A percentile compares a stretch with the other conserved stretches of the same genome.
These are phyloP conservation scores for Panicum miliaceum DNA, from an alignment of 176 grass and related monocot genomes.

Conservation along the genomic window DNA sequence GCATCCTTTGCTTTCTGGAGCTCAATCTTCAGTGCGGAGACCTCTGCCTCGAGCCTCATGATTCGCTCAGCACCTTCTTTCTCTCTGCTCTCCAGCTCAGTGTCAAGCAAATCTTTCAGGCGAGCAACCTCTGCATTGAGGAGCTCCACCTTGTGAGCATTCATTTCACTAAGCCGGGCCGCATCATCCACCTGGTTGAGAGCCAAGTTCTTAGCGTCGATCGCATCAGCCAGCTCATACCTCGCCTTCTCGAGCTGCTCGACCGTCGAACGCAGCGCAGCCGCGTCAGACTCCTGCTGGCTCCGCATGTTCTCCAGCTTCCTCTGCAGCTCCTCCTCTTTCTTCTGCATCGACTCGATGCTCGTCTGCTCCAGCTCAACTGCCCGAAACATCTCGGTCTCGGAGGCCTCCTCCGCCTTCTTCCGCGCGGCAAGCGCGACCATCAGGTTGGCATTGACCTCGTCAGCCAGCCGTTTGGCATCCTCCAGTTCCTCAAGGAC, in stretches of 20 bases:
- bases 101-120: conserved; percentile 51
- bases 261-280: conserved; percentile 37
- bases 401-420: conserved; percentile 55
- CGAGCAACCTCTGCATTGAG: conserved; percentile 54
- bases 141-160: conserved; percentile 58
- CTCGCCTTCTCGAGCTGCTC: conserved; percentile 68
- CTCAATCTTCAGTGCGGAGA: conserved; percentile 13
- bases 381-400: conserved; percentile 54
- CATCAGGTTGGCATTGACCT: conserved; percentile 63
- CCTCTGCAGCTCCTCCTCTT: conserved; percentile 63
- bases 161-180: conserved; percentile 50
- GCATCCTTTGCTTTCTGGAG: conserved; percentile 51
- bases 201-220: conserved; percentile 62
- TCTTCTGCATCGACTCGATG: conserved; percentile 62
- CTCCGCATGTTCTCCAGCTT: conserved; percentile 58
- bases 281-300: conserved; percentile 52
- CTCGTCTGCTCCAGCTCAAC: conserved; percentile 62
- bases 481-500: conserved; percentile 63
- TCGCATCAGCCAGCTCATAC: conserved; percentile 54
- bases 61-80: conserved; percentile 44
- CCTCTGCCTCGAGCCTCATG: conserved; percentile 46
- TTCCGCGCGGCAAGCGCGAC: conserved; percentile 50
- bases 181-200: conserved; percentile 60
- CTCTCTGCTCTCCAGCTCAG: conserved; percentile 50
- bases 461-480: conserved; percentile 52